Conservation (phyloP, 345 rosid species). For the Gossypium thurberi region DNA sequence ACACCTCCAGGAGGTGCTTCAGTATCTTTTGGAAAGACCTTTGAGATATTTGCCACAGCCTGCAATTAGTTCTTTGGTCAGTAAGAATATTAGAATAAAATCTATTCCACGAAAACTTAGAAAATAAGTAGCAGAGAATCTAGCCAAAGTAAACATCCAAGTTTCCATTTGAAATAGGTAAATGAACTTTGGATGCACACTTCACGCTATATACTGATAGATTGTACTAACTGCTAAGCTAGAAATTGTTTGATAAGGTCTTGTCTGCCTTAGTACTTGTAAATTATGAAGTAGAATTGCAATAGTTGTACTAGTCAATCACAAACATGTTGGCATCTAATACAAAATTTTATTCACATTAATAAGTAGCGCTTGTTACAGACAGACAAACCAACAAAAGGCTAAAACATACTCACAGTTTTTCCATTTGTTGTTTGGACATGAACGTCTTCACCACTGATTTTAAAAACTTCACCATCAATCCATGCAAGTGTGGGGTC, state of each 20-base stretch:
- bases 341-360: conserved; percentile 7
- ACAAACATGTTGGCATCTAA: background rate
- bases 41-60: conserved; percentile 78
- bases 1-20: conserved; percentile 99
- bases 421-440: conserved; percentile 15
- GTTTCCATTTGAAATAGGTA: conserved; percentile 8
- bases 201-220: conserved; percentile 1
- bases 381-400: background rate
- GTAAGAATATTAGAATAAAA: conserved; percentile 4
- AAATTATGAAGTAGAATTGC: background rate
- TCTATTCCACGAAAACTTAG: background rate
- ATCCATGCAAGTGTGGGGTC: conserved; percentile 11
- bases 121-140: background rate
- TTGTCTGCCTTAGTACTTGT: background rate
- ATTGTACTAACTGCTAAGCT: conserved; percentile 9
- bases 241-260: background rate
- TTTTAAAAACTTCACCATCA: conserved; percentile 17
- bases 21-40: conserved; percentile 84
- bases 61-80: conserved; percentile 28
- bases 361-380: background rate
- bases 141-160: conserved; percentile 6
- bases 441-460: conserved; percentile 14
- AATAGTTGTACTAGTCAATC: background rate
- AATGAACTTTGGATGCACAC: conserved; percentile 9
- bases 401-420: conserved; percentile 11